Evolutionary conservation across 129 eudicot species (phyloP), one percentile per base, ranked within the genome.

Genomic region (Flaveria robusta): DNA sequence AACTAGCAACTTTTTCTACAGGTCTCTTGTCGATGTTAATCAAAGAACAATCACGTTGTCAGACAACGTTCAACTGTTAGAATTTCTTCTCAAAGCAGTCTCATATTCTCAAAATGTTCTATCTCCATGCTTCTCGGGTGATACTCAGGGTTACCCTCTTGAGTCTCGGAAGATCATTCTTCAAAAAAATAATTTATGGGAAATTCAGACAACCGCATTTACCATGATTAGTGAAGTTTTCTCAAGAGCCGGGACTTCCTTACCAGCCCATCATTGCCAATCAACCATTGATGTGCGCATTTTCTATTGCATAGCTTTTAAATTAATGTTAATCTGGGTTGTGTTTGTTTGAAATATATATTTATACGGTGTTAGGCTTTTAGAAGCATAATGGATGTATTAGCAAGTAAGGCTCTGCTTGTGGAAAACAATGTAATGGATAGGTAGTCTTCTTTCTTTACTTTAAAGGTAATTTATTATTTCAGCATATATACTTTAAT

Each of bases 171-270:
- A 56, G 71, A 79, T 58, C 66, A 19, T 74, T 20, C 76, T 81
- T 66, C 78, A 70, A 34, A 64, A 31, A 66, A 82, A 79, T 51
- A 79, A 72, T 80, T 55, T 82, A 74, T 86, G 89, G 89, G 91
- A 89, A 83, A 82, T 91, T 75, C 91, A 89, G 45, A 83, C 84
- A 68, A 77, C 81, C 13, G 84, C 90, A 63, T 86, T 95, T 59
- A 67, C 87, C 75, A 86, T 95, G 94, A 84, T 95, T 71, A 85
- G 89, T 70, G 99, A 95, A 46, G 75, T 86, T 81, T 91, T 85
- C 72, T 78, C 90, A 67, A 87, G 86, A 79, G 87, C 77, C 24
- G 96, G 95, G 34, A 70, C 86, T 68, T 89, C 85, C 75, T 77
- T 95, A 66, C 85, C 88, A 27, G 76, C 82, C 34, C 87, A 82